Base-by-base conservation (phyloP, 805 yeast genomes). In the Komagataella pseudopastoris region DNA sequence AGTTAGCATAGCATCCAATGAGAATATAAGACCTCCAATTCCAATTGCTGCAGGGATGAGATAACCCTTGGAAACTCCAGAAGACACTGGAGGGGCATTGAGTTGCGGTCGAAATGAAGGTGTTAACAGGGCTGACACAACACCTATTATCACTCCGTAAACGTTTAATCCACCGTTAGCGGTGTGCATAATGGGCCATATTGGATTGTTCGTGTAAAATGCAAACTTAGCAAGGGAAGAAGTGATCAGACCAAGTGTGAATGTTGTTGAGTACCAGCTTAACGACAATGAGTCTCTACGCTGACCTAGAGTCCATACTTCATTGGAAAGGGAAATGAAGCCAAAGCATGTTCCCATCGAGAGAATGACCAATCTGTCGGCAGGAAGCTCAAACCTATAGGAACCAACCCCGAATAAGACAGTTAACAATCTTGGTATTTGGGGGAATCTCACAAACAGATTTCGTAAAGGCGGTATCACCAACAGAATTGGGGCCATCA, bases 151-250 rank as follows among this genome's bases (percentile, higher is more conserved):
- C 2, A 88, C 64, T 45, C 93, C 95, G 30, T 79, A 67, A 50
- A 71, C 72, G 65, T 91, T 91, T 73, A 80, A 79, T 12, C 99
- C 99, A 17, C 97, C 96, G 58, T 87, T 89, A 10, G 71, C 76
- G 16, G 73, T 74, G 63, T 89, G 83, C 90, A 93, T 83, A 50
- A 90, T 85, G 24, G 98, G 95, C 99, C 99, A 93, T 49, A 89
- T 71, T 44, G 99, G 99, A 63, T 93, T 93, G 62, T 90, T 90
- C 2, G 98, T 80, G 67, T 78, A 85, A 59, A 75, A 78, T 7
- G 83, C 78, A 68, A 77, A 85, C 62, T 93, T 93, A 17, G 87
- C 71, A 30, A 87, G 77, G 1, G 89, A 78, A 1, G 96, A 80
- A 4, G 80, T 63, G 46, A 86, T 71, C 53, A 93, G 72, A 16